phyloP scores from a whole-genome alignment of 176 grass and related monocot species.

The Hsuehochloa calcarea region DNA sequence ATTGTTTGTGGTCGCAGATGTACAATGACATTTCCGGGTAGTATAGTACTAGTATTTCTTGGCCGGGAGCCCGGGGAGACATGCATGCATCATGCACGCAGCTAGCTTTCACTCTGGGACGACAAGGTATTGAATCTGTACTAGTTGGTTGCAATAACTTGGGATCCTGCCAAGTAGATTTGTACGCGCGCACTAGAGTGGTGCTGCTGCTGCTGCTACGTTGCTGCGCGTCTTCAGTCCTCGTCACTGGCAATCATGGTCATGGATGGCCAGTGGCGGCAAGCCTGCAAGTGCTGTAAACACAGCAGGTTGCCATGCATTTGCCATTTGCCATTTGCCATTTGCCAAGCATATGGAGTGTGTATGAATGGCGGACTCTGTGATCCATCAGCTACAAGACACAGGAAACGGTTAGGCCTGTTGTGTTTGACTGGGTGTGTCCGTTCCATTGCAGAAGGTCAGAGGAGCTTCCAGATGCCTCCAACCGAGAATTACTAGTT shows the following conservation, averaged over 20 bases:
- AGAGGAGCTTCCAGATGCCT: background rate
- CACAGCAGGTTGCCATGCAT: background rate
- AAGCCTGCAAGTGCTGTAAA: background rate
- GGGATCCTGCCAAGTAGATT: constrained; percentile 9
- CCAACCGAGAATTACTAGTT: too few species aligned
- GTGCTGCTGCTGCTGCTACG: background rate
- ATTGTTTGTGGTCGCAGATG: background rate
- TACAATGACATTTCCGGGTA: background rate
- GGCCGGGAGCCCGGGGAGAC: background rate
- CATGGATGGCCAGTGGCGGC: background rate
- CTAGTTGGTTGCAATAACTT: background rate
- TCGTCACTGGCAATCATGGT: background rate
- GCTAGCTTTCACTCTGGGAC: too few species aligned
- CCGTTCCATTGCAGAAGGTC: background rate
- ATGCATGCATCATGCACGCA: too few species aligned
- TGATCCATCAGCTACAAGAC: background rate
- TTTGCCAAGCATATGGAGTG: background rate
- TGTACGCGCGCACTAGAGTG: background rate
- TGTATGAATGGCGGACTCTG: background rate
- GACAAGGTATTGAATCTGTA: background rate
- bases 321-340: background rate
- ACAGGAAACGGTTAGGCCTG: background rate
- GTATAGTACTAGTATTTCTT: background rate
- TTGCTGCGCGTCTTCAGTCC: background rate
- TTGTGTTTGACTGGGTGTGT: background rate